Conservation (phyloP, 2,329 filamentous ascomycete species). For the Verticillium isaacii region DNA sequence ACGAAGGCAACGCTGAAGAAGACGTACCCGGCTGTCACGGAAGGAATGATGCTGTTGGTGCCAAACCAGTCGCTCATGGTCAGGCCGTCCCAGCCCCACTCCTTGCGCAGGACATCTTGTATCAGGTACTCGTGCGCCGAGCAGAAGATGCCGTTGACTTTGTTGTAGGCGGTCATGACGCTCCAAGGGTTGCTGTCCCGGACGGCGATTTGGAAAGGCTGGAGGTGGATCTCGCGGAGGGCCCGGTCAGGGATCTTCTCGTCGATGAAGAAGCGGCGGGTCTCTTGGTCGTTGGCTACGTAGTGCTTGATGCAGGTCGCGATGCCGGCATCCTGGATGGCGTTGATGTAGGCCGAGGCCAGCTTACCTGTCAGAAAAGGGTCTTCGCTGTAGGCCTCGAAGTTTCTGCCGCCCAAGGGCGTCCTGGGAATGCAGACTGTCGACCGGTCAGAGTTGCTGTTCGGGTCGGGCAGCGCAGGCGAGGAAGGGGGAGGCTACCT, state of each 20-base stretch:
- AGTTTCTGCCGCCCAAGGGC: slow-evolving; percentile 69
- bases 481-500: not conserved
- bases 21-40: not conserved
- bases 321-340: slow-evolving; percentile 41
- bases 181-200: slow-evolving; percentile 35
- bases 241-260: slow-evolving; percentile 21
- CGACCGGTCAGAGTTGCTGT: not conserved
- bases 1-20: not conserved
- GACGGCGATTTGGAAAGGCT: slow-evolving; percentile 39
- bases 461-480: too few relatives aligned
- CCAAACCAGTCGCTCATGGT: slow-evolving; percentile 43
- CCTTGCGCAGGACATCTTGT: slow-evolving; percentile 31
- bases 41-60: slow-evolving; percentile 22
- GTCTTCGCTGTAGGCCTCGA: slow-evolving; percentile 77
- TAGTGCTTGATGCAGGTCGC: slow-evolving; percentile 51
- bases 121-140: slow-evolving; percentile 23
- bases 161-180: slow-evolving; percentile 43
- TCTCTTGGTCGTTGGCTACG: slow-evolving; percentile 65
- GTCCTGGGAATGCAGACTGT: slow-evolving; percentile 7
- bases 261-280: slow-evolving; percentile 19
- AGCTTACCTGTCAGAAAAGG: slow-evolving; percentile 65
- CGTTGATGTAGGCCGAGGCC: slow-evolving; percentile 56
- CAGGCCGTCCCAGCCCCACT: slow-evolving; percentile 40
- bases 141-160: slow-evolving; percentile 31
- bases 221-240: slow-evolving; percentile 33